Percentiles rank a stretch among this genome's conserved stretches.
Evolutionary conservation across 306 rosid genomes (phyloP).

Genomic region (Castanea sativa): DNA sequence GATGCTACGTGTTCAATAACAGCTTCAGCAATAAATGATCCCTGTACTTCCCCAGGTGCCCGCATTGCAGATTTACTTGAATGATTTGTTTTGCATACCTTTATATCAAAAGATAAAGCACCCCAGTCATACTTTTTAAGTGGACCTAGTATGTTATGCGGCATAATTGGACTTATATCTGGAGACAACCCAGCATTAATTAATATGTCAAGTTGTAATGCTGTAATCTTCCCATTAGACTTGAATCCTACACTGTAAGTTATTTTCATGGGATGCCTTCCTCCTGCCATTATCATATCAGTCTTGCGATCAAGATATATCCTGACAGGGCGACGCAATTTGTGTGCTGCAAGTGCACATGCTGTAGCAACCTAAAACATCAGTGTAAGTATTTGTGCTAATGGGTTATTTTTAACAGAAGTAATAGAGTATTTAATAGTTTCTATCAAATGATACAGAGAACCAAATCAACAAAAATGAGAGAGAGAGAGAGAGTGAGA

Average conservation of each 20-base stretch:
- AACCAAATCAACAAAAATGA: background rate
- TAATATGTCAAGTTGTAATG: conserved; percentile 67
- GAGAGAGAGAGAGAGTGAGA: background rate
- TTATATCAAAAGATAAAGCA: conserved; percentile 71
- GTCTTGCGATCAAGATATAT: conserved; percentile 74
- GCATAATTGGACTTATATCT: conserved; percentile 67
- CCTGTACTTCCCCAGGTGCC: conserved; percentile 87
- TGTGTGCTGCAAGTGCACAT: conserved; percentile 90
- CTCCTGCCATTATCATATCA: conserved; percentile 93
- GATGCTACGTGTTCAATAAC: conserved; percentile 83
- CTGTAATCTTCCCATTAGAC: conserved; percentile 82
- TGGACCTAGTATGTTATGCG: conserved; percentile 38
- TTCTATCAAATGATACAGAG: background rate
- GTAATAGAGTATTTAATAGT: background rate
- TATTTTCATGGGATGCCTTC: conserved; percentile 95
- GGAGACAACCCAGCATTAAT: conserved; percentile 67
- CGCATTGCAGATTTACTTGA: conserved; percentile 90
- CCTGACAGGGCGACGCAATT: conserved; percentile 75
- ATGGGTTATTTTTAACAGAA: background rate
- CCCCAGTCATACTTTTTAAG: conserved; percentile 95
- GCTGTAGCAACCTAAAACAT: conserved; percentile 68
- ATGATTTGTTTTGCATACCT: conserved; percentile 82
- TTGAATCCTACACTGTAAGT: conserved; percentile 82
- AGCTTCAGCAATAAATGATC: conserved; percentile 88
- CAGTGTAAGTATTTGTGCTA: conserved; percentile 22